A percentile compares a stretch with the other conserved stretches of the same genome.
Evolutionary conservation across 106 monocot genomes (phyloP).

Genomic region (Apostasia ramifera): DNA sequence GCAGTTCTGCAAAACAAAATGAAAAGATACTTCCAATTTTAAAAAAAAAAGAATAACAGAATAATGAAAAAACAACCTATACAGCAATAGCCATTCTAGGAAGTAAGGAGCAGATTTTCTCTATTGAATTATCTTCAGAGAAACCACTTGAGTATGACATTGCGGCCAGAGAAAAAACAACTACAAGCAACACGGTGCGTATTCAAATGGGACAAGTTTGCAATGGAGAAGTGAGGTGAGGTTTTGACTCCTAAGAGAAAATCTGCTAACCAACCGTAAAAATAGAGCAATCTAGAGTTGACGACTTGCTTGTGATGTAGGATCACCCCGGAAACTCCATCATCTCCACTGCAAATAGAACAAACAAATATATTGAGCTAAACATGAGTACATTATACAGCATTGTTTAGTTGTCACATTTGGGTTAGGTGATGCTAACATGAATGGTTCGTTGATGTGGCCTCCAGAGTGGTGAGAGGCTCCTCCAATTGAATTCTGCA

Average conservation of each 20-base stretch:
- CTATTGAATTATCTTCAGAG: background rate
- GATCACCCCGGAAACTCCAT: constrained; percentile 97
- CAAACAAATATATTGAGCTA: constrained; percentile 7
- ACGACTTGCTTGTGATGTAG: constrained; percentile 94
- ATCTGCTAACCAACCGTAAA: constrained; percentile 32
- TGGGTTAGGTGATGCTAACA: constrained; percentile 35
- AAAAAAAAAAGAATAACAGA: too few relatives aligned
- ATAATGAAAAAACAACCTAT: too few relatives aligned
- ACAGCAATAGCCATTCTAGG: too few relatives aligned
- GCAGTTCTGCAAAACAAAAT: constrained; percentile 58
- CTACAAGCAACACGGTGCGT: too few relatives aligned
- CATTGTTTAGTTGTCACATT: background rate
- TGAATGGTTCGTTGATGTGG: constrained; percentile 92
- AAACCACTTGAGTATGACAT: background rate
- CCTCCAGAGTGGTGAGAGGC: constrained; percentile 78
- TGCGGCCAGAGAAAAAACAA: background rate
- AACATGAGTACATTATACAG: constrained; percentile 2
- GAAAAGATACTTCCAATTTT: background rate
- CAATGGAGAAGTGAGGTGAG: background rate
- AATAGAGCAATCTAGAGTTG: constrained; percentile 34
- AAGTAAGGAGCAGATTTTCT: background rate
- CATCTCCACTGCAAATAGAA: constrained; percentile 60
- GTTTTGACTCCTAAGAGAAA: constrained; percentile 24
- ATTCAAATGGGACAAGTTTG: background rate
- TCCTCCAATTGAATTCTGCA: constrained; percentile 96